These are phyloP conservation scores for Stachybotrys chlorohalonatus DNA, from an alignment of 2,329 filamentous ascomycete species.

Conservation along the genomic window DNA sequence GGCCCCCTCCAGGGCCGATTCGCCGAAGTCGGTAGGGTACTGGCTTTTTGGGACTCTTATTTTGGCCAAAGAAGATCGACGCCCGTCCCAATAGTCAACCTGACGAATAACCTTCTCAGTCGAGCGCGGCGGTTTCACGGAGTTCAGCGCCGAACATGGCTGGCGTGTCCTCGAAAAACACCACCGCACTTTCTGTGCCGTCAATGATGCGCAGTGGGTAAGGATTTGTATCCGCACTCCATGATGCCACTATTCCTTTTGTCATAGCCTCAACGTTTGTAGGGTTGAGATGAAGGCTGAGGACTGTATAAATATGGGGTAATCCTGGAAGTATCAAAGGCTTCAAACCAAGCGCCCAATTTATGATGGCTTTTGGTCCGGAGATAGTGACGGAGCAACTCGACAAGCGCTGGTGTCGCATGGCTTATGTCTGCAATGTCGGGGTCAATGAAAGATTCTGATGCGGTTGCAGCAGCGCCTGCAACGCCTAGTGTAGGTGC, in stretches of 20 bases:
- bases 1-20: background rate
- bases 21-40: background rate
- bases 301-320: background rate
- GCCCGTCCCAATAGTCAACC: slow-evolving; percentile 2
- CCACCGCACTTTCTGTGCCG: slow-evolving; percentile 1
- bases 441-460: background rate
- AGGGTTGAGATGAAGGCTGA: background rate
- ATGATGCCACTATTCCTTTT: background rate
- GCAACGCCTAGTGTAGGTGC: background rate
- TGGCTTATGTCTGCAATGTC: background rate
- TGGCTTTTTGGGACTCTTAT: background rate
- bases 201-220: slow-evolving; percentile 1
- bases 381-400: background rate
- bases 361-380: background rate
- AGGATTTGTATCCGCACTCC: background rate
- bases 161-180: slow-evolving; percentile 2
- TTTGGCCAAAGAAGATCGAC: slow-evolving; percentile 1
- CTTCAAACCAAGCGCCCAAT: background rate
- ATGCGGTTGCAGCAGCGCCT: background rate
- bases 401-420: background rate
- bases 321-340: background rate
- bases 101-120: slow-evolving; percentile 1
- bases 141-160: slow-evolving; percentile 1
- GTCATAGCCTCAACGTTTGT: background rate
- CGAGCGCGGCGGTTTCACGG: slow-evolving; percentile 1